Evolutionary conservation across 352 stramenopile genomes (phyloP).

Genomic region (Globisporangium camurandrum): DNA sequence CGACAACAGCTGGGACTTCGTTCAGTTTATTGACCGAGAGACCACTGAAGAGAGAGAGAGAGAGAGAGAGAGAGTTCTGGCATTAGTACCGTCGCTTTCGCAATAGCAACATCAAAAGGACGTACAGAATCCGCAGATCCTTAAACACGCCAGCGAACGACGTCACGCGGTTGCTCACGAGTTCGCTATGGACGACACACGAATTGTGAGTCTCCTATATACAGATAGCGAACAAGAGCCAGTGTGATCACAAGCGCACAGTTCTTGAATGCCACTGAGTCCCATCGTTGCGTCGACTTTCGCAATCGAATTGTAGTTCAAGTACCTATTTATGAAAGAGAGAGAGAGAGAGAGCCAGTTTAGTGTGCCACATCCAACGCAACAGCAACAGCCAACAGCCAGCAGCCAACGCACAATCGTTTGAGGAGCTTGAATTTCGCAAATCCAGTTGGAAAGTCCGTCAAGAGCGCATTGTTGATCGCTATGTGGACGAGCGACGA

Average conservation of each 20-base stretch:
- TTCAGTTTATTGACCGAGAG: background rate
- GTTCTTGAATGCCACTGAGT: background rate
- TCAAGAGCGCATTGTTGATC: background rate
- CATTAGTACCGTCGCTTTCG: background rate
- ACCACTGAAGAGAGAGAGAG: background rate
- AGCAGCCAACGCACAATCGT: background rate
- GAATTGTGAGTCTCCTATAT: background rate
- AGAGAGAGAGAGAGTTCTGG: background rate
- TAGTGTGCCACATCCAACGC: background rate
- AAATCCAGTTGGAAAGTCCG: background rate
- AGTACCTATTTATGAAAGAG: background rate
- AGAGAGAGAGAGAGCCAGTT: background rate
- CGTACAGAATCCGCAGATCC: background rate
- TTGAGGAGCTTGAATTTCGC: background rate
- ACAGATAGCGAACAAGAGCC: no score
- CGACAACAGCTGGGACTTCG: background rate
- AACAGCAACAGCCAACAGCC: background rate
- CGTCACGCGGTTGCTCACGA: constrained; percentile 1
- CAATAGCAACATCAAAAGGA: no score
- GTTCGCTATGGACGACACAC: background rate
- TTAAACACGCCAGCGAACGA: constrained; percentile 1
- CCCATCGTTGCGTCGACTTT: background rate
- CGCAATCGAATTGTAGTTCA: background rate
- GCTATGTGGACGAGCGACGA: background rate
- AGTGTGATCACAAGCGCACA: background rate